phyloP scores from a whole-genome alignment of 2,329 filamentous ascomycete genomes.

The Aspergillus ustus region DNA sequence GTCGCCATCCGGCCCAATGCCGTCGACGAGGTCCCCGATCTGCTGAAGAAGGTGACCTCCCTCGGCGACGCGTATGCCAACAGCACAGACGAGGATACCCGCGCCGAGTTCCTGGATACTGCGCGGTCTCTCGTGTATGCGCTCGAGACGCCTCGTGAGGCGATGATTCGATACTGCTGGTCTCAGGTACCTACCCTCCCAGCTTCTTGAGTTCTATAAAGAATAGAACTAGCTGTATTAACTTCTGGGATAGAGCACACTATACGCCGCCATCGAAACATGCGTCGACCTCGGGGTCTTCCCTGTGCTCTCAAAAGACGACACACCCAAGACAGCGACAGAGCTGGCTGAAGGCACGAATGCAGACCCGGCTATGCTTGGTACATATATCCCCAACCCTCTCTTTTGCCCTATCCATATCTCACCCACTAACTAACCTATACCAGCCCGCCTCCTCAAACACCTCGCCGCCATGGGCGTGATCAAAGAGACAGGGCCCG shows the following conservation, averaged over 20 bases:
- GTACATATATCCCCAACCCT: constrained; percentile 21
- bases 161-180: constrained; percentile 54
- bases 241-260: constrained; percentile 17
- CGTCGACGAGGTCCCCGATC: constrained; percentile 16
- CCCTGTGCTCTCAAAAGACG: constrained; percentile 25
- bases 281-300: constrained; percentile 32
- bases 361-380: constrained; percentile 24
- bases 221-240: not conserved
- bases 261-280: constrained; percentile 30
- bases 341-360: constrained; percentile 28
- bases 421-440: not conserved
- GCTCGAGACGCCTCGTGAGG: constrained; percentile 54
- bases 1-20: constrained; percentile 22
- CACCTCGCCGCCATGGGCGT: constrained; percentile 43
- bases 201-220: not conserved
- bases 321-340: constrained; percentile 26
- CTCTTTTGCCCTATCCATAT: not conserved
- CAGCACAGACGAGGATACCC: constrained; percentile 15
- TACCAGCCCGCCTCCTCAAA: constrained; percentile 38
- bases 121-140: constrained; percentile 28
- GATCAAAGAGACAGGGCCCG: constrained; percentile 35
- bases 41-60: constrained; percentile 17
- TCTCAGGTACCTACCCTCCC: constrained; percentile 38
- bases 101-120: constrained; percentile 23
- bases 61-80: constrained; percentile 15